Evolutionary conservation across 352 stramenopile species (phyloP).

Genomic region (Discostella stelligera): DNA sequence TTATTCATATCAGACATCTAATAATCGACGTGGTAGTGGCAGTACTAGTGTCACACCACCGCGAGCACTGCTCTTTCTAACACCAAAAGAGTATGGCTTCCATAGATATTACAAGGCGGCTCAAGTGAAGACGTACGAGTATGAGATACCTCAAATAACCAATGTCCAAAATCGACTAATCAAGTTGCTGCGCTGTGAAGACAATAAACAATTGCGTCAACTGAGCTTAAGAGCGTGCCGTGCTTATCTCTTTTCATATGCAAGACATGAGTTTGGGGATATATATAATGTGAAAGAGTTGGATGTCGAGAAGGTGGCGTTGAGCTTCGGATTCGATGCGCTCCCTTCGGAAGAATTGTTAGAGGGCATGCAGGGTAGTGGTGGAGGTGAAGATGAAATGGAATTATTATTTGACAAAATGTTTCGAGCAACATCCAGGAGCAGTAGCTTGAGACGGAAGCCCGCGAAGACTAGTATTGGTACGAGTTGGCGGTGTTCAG

Average conservation of each 20-base stretch:
- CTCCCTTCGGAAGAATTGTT: not conserved
- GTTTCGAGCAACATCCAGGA: not conserved
- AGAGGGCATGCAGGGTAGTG: not conserved
- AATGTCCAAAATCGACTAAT: conserved; percentile 29
- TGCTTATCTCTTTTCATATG: conserved; percentile 35
- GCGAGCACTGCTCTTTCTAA: conserved; percentile 34
- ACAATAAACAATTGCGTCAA: conserved; percentile 8
- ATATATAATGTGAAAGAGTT: conserved; percentile 43
- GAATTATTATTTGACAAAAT: not conserved
- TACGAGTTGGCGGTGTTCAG: conserved; percentile 4
- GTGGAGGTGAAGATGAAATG: not conserved
- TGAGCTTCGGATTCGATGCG: conserved; percentile 37
- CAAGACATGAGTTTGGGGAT: conserved; percentile 36
- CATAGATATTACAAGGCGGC: conserved; percentile 28
- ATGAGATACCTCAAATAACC: conserved; percentile 36
- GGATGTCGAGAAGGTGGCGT: conserved; percentile 26
- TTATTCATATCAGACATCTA: not conserved
- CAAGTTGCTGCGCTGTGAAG: conserved; percentile 4
- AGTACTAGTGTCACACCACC: not conserved
- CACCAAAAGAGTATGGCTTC: conserved; percentile 32
- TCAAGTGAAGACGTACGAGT: conserved; percentile 36
- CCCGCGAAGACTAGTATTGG: not conserved
- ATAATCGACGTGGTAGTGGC: not conserved
- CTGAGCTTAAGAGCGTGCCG: conserved; percentile 23
- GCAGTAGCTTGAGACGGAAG: not conserved